Evolutionary conservation across 139 green algal species (phyloP).

Genomic region (Coelastrella sp.): DNA sequence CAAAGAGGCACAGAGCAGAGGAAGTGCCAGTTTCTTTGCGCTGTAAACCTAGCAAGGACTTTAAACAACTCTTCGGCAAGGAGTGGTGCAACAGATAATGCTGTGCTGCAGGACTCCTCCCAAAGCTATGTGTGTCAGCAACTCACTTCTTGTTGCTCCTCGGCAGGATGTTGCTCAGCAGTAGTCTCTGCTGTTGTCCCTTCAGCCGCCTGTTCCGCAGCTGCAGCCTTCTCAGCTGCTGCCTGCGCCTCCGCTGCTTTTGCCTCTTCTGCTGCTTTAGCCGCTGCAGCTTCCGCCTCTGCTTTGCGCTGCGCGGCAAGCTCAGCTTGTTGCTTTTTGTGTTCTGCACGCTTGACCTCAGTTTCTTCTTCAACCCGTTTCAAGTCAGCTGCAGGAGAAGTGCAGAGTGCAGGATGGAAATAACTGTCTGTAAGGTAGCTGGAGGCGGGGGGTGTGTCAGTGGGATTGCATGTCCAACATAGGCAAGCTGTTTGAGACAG

Average conservation of each 20-base stretch:
- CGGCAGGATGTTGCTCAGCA: constrained; percentile 16
- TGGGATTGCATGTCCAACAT: no score
- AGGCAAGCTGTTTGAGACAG: no score
- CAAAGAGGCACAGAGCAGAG: no score
- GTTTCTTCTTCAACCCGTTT: constrained; percentile 45
- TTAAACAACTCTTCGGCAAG: no score
- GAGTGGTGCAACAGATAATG: no score
- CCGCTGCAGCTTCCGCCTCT: constrained; percentile 33
- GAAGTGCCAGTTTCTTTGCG: no score
- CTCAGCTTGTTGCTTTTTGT: constrained; percentile 29
- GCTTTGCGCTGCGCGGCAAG: constrained; percentile 21
- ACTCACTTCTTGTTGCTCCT: constrained; percentile 9
- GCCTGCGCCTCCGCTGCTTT: constrained; percentile 37
- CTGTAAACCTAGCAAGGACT: no score
- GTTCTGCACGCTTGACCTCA: constrained; percentile 11
- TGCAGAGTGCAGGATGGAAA: background rate
- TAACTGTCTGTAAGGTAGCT: no score
- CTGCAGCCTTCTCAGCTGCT: constrained; percentile 32
- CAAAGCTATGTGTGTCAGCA: no score
- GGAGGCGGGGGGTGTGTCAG: no score
- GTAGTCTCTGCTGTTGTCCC: constrained; percentile 7
- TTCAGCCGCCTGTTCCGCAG: constrained; percentile 31
- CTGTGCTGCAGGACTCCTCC: no score
- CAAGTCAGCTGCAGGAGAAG: background rate
- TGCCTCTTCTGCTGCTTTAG: constrained; percentile 35